phyloP scores from a whole-genome alignment of 768 basidiomycete species.

The Kwoniella shandongensis region DNA sequence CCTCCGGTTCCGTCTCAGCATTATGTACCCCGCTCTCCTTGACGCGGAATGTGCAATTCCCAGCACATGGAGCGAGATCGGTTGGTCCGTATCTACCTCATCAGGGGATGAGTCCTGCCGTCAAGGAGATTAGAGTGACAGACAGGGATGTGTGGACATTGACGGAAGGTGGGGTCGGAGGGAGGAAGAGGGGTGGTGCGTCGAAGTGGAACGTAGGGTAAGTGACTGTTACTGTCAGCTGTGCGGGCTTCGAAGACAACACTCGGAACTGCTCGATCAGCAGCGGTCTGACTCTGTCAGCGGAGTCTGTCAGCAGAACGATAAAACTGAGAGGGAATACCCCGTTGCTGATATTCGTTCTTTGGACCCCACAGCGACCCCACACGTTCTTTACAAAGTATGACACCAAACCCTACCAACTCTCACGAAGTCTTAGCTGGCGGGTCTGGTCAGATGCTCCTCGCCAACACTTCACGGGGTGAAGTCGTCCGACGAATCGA shows the following conservation, averaged over 20 bases:
- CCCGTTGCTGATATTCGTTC: not conserved
- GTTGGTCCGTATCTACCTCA: slow-evolving; percentile 27
- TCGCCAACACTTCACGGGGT: slow-evolving; percentile 49
- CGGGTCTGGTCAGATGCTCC: slow-evolving; percentile 55
- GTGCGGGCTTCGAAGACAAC: no score
- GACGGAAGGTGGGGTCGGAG: slow-evolving; percentile 55
- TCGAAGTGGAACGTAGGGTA: slow-evolving; percentile 54
- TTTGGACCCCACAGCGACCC: slow-evolving; percentile 24
- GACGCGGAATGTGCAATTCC: slow-evolving; percentile 47
- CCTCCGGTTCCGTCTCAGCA: slow-evolving; percentile 68
- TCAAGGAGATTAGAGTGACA: slow-evolving; percentile 72
- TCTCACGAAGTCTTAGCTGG: slow-evolving; percentile 52
- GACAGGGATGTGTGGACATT: slow-evolving; percentile 68
- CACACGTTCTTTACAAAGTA: slow-evolving; percentile 33
- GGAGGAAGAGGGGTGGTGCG: slow-evolving; percentile 53
- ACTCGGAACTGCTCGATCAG: no score
- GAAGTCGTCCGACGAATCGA: slow-evolving; percentile 43
- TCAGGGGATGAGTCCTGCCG: slow-evolving; percentile 54
- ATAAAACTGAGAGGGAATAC: no score
- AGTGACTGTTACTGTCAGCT: slow-evolving; percentile 6
- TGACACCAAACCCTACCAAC: slow-evolving; percentile 49
- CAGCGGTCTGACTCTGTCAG: no score
- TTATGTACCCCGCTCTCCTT: slow-evolving; percentile 59
- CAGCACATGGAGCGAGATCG: slow-evolving; percentile 51
- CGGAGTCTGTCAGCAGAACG: no score